Evolutionary conservation across 371 early-diverging fungal species (phyloP), one percentile per base, ranked within the genome.

Genomic region (Phascolomyces articulosus): DNA sequence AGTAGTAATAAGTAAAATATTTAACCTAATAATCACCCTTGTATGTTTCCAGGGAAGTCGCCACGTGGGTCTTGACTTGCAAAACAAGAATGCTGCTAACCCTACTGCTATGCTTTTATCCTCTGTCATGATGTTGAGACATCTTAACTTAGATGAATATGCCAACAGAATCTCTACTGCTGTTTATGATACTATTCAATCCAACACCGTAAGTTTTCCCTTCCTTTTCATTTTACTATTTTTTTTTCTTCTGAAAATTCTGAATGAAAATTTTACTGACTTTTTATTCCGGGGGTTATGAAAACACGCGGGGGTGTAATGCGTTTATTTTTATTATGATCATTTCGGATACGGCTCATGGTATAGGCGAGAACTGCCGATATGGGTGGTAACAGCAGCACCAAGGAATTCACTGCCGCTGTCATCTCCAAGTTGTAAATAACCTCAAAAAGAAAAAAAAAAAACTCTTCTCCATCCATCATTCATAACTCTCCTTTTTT

Each of bases 111-210:
- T 98, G 71, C 81, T 98, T 28, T 85, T 98, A 38, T 93, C 93
- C 20, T 89, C 94, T 38, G 92, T 94, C 68, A 97, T 97, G 96
- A 97, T 98, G 97, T 86, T 97, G 75, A 87, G 94, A 62, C 97
- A 98, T 83, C 91, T 98, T 90, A 84, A 86, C 69, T 79, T 97
- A 64, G 84, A 88, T 72, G 71, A 76, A 41, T 77, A 90, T 63
- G 97, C 96, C 51, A 90, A 91, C 69, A 77, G 77, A 64, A 96
- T 98, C 74, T 93, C 95, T 75, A 73, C 73, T 48, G 96, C 96
- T 64, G 93, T 94, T 28, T 80, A 96, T 54, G 84, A 83, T 61
- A 95, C 96, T 62, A 96, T 97, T 75, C 40, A 66, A 34, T 58
- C 68, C 18, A 62, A 67, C 59, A 91, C 94, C 62, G 64, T 64